phyloP scores from a whole-genome alignment of 129 eudicot species.

The Chrysanthemum makinoi region DNA sequence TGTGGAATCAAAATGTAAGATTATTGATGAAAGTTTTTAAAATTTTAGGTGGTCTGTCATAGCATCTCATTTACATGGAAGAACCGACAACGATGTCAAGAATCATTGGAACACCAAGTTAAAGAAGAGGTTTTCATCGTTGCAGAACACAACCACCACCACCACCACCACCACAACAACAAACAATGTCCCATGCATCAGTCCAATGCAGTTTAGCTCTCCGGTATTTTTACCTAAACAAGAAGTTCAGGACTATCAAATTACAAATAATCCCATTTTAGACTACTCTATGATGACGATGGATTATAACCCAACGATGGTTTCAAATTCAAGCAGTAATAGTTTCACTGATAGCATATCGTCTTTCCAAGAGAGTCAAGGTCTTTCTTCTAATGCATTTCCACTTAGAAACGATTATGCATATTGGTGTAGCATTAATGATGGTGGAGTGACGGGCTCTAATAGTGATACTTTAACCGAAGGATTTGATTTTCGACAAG shows the following conservation, averaged over 20 bases:
- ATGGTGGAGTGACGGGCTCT: slow-evolving; percentile 13
- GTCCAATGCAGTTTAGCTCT: slow-evolving; percentile 5
- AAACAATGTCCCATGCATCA: neutral
- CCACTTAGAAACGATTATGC: slow-evolving; percentile 17
- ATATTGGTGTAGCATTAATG: slow-evolving; percentile 22
- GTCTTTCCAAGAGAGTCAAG: slow-evolving; percentile 22
- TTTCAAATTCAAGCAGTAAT: neutral
- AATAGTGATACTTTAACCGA: slow-evolving; percentile 7
- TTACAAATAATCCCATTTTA: neutral
- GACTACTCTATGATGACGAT: slow-evolving; percentile 12
- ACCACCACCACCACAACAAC: neutral
- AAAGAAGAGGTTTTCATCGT: slow-evolving; percentile 50
- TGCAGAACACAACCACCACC: slow-evolving; percentile 4
- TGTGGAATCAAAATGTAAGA: neutral
- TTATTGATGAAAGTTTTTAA: neutral
- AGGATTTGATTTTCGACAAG: slow-evolving; percentile 19
- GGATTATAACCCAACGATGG: slow-evolving; percentile 2
- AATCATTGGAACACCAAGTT: slow-evolving; percentile 82
- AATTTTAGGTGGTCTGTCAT: slow-evolving; percentile 66
- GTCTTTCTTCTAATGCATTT: slow-evolving; percentile 1
- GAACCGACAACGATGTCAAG: slow-evolving; percentile 84
- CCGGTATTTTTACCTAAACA: slow-evolving; percentile 19
- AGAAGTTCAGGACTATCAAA: slow-evolving; percentile 15
- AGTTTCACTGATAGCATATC: slow-evolving; percentile 10
- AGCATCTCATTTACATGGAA: slow-evolving; percentile 68